A percentile compares a stretch with the other conserved stretches of the same genome.
Evolutionary conservation across 2,329 filamentous ascomycete species (phyloP).

Genomic region (Eutypella sp.): DNA sequence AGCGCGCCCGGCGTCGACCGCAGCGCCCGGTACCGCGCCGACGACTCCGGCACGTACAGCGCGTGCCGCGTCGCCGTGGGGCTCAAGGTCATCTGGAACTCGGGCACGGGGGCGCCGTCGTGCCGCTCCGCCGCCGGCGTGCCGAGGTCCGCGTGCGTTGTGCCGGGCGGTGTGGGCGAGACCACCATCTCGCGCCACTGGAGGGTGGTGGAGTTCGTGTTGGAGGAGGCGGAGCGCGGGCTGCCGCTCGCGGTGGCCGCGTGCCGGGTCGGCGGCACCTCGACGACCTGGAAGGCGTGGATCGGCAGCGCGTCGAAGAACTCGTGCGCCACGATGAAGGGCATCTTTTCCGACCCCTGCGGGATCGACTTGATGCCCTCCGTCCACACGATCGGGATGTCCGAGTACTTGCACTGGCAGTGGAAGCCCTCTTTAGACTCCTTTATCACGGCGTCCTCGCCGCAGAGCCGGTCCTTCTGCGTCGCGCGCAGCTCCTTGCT

Average conservation of each 20-base stretch:
- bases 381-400: constrained; percentile 78
- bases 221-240: constrained; percentile 41
- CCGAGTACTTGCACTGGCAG: constrained; percentile 70
- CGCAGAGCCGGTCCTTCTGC: constrained; percentile 80
- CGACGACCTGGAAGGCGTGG: constrained; percentile 82
- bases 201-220: constrained; percentile 29
- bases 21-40: constrained; percentile 71
- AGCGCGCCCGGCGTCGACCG: constrained; percentile 63
- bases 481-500: constrained; percentile 70
- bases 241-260: constrained; percentile 39
- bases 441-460: constrained; percentile 58
- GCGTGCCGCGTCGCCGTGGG: constrained; percentile 74
- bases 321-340: constrained; percentile 94
- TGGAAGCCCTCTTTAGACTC: constrained; percentile 70
- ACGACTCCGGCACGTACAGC: constrained; percentile 77
- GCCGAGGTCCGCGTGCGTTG: constrained; percentile 48
- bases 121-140: constrained; percentile 47
- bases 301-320: constrained; percentile 98
- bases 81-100: constrained; percentile 83
- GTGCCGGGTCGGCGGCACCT: constrained; percentile 37
- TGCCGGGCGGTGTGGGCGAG: constrained; percentile 55
- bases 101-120: constrained; percentile 60
- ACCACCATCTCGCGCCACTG: constrained; percentile 85
- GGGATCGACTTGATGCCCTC: constrained; percentile 84
- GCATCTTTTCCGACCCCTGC: constrained; percentile 62